Evolutionary conservation across 441 rosid genomes (phyloP), one percentile per base, ranked within the genome.

Genomic region (Iberis amara): DNA sequence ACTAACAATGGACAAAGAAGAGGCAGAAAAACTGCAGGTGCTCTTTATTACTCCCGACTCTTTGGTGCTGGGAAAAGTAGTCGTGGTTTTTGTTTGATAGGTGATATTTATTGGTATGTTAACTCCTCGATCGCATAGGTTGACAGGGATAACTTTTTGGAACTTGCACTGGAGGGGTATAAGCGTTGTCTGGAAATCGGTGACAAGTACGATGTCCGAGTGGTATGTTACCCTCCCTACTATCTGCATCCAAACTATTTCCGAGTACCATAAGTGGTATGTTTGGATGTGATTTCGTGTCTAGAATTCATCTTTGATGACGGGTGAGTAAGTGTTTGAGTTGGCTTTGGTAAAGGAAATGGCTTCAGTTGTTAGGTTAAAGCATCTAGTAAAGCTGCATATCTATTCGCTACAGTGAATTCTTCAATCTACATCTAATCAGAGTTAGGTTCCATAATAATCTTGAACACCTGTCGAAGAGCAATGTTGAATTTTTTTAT

Each of bases 201-300:
- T 46, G 91, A 88, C 76, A 88, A 88, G 68, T 88, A 92, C 76
- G 98, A 92, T 47, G 91, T 86, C 48, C 80, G 90, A 73, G 96
- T 79, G 98, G 98, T 92, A 83, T 26, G 89, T 57, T 61, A 55
- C 72, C 49, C 62, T n/a, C n/a, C n/a, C n/a, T n/a, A n/a, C n/a
- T n/a, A n/a, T n/a, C n/a, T n/a, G n/a, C n/a, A n/a, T n/a, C n/a
- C n/a, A n/a, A n/a, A n/a, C n/a, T n/a, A n/a, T n/a, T n/a, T n/a
- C n/a, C n/a, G n/a, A n/a, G n/a, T n/a, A n/a, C n/a, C n/a, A n/a
- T n/a, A n/a, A n/a, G n/a, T n/a, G n/a, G n/a, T n/a, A n/a, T n/a
- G n/a, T n/a, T n/a, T n/a, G n/a, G 47, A 37, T 56, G 42, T 57
- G 11, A 11, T 30, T 28, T 37, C 12, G 14, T 23, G 24, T 57